Base-by-base conservation (phyloP, 2,329 filamentous ascomycete species). In the Fusarium tjaetaba region DNA sequence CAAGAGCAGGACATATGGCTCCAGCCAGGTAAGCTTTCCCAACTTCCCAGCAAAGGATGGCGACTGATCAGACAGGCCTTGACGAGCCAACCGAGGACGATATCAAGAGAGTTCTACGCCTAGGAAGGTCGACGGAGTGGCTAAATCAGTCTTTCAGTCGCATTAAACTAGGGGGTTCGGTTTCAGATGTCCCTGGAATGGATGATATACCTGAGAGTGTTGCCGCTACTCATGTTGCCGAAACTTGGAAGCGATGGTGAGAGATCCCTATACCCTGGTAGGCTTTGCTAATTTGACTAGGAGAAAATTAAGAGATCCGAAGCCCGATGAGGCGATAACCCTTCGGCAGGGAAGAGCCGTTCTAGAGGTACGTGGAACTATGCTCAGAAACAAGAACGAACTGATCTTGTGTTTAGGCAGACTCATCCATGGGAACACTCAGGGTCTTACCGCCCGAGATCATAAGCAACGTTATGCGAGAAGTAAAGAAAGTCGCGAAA, bases 211-310 rank as follows among this genome's bases (percentile, higher is more conserved):
- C 51, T 0, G 51, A 39, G 5, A 16, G 11, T 13, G 24, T 53
- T n/a, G 51, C 51, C 2, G 7, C 34, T 13, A 39, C 24, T 13
- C 51, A 53, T 39, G 51, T 28, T 7, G 51, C 18, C 4, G 24
- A 53, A 10, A 53, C 51, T 2, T 53, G 51, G 51, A 53, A 28
- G 14, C 34, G 51, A 38, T 53, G 34, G 51, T 53, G 1, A n/a
- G 51, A 22, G 0, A 0, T 53, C 4, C 5, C 8, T 2, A 7
- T 28, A 1, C 9, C 3, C 22, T 6, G 2, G 7, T 3, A 4
- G 5, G 4, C 24, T 2, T 38, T 38, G 13, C 43, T 46, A 22
- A 46, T 11, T 14, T 14, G 28, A 30, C 7, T 46, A 46, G 43
- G 51, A 24, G 51, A 1, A n/a, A 38, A 14, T 1, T 53, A 0